Evolutionary conservation across 768 basidiomycete species (phyloP).

Genomic region (Krasilnikovozyma curviuscula): DNA sequence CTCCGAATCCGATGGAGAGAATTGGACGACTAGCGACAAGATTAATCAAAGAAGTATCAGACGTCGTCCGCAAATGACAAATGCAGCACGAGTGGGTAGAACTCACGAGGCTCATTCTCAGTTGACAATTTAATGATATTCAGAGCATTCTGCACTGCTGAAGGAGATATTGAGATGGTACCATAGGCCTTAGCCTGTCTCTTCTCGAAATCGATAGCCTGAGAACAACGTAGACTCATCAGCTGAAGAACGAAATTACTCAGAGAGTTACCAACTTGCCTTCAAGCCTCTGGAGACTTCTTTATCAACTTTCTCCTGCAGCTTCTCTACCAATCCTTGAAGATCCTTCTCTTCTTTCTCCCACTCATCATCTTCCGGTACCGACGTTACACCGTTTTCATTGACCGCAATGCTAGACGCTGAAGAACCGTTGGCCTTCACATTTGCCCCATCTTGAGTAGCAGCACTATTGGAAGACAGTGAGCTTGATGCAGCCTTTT

Average conservation of each 20-base stretch:
- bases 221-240: no score
- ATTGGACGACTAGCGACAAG: slow-evolving; percentile 9
- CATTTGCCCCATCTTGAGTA: slow-evolving; percentile 10
- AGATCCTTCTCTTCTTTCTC: slow-evolving; percentile 30
- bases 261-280: slow-evolving; percentile 29
- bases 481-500: not conserved
- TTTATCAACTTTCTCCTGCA: slow-evolving; percentile 73
- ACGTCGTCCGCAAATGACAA: slow-evolving; percentile 11
- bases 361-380: slow-evolving; percentile 13
- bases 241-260: no score
- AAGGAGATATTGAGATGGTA: no score
- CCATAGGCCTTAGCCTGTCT: slow-evolving; percentile 45
- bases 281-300: slow-evolving; percentile 54
- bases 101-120: slow-evolving; percentile 30
- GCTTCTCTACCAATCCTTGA: slow-evolving; percentile 55
- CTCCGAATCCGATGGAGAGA: slow-evolving; percentile 31
- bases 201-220: slow-evolving; percentile 69
- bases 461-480: not conserved
- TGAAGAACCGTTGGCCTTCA: slow-evolving; percentile 24
- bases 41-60: not conserved
- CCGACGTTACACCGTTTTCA: slow-evolving; percentile 17
- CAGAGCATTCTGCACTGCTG: no score
- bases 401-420: no score
- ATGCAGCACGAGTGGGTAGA: slow-evolving; percentile 37
- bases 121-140: slow-evolving; percentile 32